Evolutionary conservation across 2,329 filamentous ascomycete genomes (phyloP), one percentile per base, ranked within the genome.

Genomic region (Ceratocystis variospora): DNA sequence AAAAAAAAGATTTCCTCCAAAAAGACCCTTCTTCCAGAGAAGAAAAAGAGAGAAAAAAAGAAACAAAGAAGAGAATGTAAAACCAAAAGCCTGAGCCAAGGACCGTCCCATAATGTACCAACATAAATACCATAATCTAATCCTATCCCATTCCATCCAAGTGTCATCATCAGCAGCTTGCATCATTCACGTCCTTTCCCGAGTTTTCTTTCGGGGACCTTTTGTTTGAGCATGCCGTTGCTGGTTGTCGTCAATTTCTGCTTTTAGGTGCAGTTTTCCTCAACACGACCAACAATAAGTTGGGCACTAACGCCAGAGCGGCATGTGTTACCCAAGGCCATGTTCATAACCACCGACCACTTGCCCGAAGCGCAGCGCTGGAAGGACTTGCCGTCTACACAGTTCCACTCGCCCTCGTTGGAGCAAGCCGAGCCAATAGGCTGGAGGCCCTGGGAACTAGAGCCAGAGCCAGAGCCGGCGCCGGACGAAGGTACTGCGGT

Each of bases 291-390:
- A 48, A 63, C 25, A 15, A 61, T 53, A 15, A 65, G 41, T n/a
- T 65, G 31, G 25, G 63, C 69, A 22, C 66, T 68, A 45, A 71
- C 68, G 63, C 73, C 74, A 25, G 71, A 69, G 66, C 72, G 69
- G 73, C 84, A 87, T 33, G 74, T 74, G 15, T 81, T 85, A 46
- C 84, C 84, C 0, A 76, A 69, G 1, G 83, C 79, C 77, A 86
- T 78, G 45, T 74, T 70, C 67, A 80, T 76, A 48, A 76, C 68
- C 5, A 70, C 71, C 19, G 80, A 79, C 84, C 84, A 87, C 65
- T 73, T 70, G 5, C 83, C 83, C 15, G 77, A 80, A n/a, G 82
- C 83, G 70, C 84, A 87, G 66, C 83, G 82, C 74, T 86, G 83
- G 77, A 84, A 87, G 62, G 78, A 76, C 28, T 73, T 74, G 62